Evolutionary conservation across 805 yeast genomes (phyloP), one percentile per base, ranked within the genome.

Genomic region (Barnettozyma pratensis): DNA sequence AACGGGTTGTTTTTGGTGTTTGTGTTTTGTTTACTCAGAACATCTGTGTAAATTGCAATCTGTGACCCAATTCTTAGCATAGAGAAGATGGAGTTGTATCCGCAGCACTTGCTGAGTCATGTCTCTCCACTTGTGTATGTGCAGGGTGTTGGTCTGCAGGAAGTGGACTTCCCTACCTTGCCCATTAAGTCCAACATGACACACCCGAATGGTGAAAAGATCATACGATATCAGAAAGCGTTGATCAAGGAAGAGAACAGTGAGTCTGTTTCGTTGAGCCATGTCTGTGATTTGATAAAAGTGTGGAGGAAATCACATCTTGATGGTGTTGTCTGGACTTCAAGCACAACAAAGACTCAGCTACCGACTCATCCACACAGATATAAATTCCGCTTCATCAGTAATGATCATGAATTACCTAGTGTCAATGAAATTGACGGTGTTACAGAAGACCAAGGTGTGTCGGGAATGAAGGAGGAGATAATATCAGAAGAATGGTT

Each of bases 401-500:
- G 64, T 1, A 46, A 58, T 10, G 51, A 51, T 1, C 60, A 56
- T 29, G 34, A 44, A 9, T 42, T 70, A 3, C 71, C 69, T 0
- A 37, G 37, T 7, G 14, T 47, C 14, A 31, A 41, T 12, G 30
- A 39, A 9, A 41, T 28, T 7, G 40, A n/a, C 12, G 19, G 26
- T 10, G 38, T 26, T 9, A 29, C 14, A 10, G 43, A 10, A n/a
- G 44, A 42, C 2, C 25, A 30, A 4, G 51, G 49, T 12, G 50
- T 42, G 1, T 51, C 55, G 1, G 67, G 74, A 1, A 55, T 70
- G 42, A 68, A 72, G 43, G 65, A 67, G n/a, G 63, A 64, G 4
- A 56, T 60, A 1, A 48, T 72, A 52, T 76, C 78, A 1, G 64
- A 59, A 1, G 65, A 74, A 28, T 83, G 87, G 88, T 50, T 80